Evolutionary conservation across 371 early-diverging fungal species (phyloP), one percentile per base, ranked within the genome.

Genomic region (Mucor sp.): DNA sequence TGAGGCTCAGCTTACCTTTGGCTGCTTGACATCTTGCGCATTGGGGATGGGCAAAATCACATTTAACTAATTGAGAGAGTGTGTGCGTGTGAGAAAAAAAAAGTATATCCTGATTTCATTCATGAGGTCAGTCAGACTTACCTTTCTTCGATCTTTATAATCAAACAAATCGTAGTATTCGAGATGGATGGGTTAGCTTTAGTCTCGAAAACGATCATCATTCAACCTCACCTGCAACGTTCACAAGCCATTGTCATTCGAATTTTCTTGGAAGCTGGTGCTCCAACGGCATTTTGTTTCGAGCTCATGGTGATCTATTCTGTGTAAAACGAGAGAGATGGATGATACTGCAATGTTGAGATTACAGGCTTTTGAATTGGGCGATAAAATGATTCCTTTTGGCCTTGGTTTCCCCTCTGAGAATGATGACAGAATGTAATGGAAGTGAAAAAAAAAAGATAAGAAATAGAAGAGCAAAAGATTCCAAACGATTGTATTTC

Each of bases 241-340:
- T 84, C 84, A 69, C 84, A 84, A n/a, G 84, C 84, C 68, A 84
- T 71, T 17, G 84, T 84, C 84, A 84, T 84, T 63, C 84, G 55
- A 55, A 84, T 71, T 21, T 79, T 75, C 68, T 83, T 83, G 5
- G 83, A 80, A 47, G 78, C 67, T 25, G 63, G 50, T 30, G 57
- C 64, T n/a, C 63, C 63, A 55, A 17, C 33, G 23, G 59, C 58
- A 27, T 14, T 30, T 61, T 60, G 64, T 47, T 69, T 61, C n/a
- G 63, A 58, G 44, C 50, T 58, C 65, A 65, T 65, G 33, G 5
- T 25, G 19, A 28, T 14, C 37, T 37, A 37, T 37, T 11, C 37
- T 37, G 37, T 7, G 37, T 37, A 37, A 37, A 37, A 12, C 37
- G 37, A 11, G 48, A 62, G 30, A 30, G 30, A 30, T 47, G n/a